phyloP scores from a whole-genome alignment of 2,329 filamentous ascomycete genomes.

The Hirsutella rhossiliensis region DNA sequence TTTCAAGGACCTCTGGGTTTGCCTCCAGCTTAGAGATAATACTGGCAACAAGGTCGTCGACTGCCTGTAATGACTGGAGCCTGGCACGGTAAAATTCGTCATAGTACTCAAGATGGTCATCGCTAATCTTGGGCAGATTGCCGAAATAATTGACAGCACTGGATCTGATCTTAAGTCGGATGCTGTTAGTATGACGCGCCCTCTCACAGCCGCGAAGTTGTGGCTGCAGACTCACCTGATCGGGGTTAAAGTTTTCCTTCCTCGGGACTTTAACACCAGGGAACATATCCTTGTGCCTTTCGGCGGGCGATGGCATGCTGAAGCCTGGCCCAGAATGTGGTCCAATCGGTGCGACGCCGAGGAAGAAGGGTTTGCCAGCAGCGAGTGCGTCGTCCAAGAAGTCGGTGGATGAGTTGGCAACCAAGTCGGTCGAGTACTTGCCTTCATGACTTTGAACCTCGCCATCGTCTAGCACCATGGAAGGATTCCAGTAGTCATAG shows the following conservation, averaged over 20 bases:
- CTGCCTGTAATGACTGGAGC: conserved; percentile 36
- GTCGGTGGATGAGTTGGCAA: conserved; percentile 43
- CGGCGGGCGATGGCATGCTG: conserved; percentile 41
- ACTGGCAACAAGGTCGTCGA: conserved; percentile 41
- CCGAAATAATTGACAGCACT: conserved; percentile 32
- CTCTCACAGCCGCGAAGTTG: too few relatives aligned
- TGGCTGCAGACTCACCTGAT: too few relatives aligned
- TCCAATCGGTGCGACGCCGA: conserved; percentile 52
- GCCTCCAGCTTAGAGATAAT: conserved; percentile 29
- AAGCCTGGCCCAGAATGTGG: conserved; percentile 48
- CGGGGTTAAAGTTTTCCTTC: conserved; percentile 51
- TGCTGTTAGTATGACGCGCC: too few relatives aligned
- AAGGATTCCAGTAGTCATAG: conserved; percentile 35
- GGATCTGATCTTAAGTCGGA: too few relatives aligned
- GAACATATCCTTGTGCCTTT: conserved; percentile 52
- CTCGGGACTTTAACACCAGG: conserved; percentile 45
- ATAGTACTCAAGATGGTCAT: conserved; percentile 29
- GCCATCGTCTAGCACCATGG: conserved; percentile 14
- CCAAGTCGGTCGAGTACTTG: conserved; percentile 40
- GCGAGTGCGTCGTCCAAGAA: conserved; percentile 49
- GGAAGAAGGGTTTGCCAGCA: conserved; percentile 49
- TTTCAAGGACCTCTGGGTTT: conserved; percentile 45
- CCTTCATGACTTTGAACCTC: conserved; percentile 15
- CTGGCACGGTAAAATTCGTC: conserved; percentile 40
- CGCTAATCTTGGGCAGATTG: conserved; percentile 25